These are phyloP conservation scores for Arabidopsis suecica DNA, from an alignment of 345 rosid species.

Conservation along the genomic window DNA sequence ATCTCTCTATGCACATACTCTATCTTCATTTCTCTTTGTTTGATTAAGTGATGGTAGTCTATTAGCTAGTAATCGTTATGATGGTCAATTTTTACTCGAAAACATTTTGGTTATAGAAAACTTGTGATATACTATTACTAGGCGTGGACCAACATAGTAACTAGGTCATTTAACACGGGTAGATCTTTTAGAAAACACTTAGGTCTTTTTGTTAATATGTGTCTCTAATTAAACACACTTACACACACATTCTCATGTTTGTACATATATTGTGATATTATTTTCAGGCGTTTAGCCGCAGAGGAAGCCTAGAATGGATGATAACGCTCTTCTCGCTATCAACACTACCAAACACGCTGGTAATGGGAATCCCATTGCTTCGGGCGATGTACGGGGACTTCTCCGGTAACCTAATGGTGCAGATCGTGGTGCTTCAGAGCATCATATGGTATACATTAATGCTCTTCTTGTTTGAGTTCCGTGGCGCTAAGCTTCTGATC, in stretches of 20 bases:
- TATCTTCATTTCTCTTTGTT: neutral
- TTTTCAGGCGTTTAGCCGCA: slow-evolving; percentile 51
- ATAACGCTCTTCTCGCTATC: slow-evolving; percentile 81
- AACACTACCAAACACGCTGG: slow-evolving; percentile 83
- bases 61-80: neutral
- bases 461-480: slow-evolving; percentile 80
- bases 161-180: neutral
- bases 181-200: neutral
- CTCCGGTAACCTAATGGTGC: slow-evolving; percentile 78
- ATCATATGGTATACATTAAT: slow-evolving; percentile 85
- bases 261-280: neutral
- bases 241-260: neutral
- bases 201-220: neutral
- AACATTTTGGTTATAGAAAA: neutral
- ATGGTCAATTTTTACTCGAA: neutral
- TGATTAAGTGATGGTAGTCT: neutral
- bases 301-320: slow-evolving; percentile 76
- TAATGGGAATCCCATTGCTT: slow-evolving; percentile 86
- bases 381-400: slow-evolving; percentile 87
- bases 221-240: neutral
- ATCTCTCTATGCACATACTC: neutral
- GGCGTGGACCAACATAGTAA: neutral
- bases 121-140: neutral
- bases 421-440: slow-evolving; percentile 80
- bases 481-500: slow-evolving; percentile 78